phyloP scores from a whole-genome alignment of 208 protist species.

The Porcisia deanei region DNA sequence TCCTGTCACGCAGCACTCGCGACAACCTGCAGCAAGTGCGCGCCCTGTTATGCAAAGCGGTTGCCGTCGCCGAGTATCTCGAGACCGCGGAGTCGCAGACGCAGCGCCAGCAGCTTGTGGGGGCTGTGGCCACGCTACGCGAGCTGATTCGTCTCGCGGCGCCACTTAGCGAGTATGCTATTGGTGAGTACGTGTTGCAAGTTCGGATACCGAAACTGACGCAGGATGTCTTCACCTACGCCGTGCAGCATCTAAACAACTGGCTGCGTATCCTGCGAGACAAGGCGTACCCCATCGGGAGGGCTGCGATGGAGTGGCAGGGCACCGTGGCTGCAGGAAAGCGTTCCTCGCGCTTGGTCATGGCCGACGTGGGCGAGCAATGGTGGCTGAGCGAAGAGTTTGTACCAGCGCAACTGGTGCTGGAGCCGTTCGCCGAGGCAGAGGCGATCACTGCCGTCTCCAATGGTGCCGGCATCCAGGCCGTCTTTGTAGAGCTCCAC shows the following conservation, averaged over 20 bases:
- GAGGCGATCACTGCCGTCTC: slow-evolving; percentile 54
- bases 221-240: slow-evolving; percentile 62
- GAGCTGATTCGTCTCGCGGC: slow-evolving; percentile 71
- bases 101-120: slow-evolving; percentile 71
- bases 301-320: slow-evolving; percentile 62
- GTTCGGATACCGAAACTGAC: slow-evolving; percentile 70
- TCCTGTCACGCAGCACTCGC: slow-evolving; percentile 61
- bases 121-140: slow-evolving; percentile 70
- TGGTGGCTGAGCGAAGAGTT: slow-evolving; percentile 77
- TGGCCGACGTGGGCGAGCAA: slow-evolving; percentile 45
- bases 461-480: slow-evolving; percentile 76
- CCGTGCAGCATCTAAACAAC: slow-evolving; percentile 78
- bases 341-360: slow-evolving; percentile 48
- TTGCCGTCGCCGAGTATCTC: slow-evolving; percentile 77
- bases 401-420: slow-evolving; percentile 41
- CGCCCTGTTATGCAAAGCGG: slow-evolving; percentile 45
- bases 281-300: slow-evolving; percentile 62
- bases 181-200: slow-evolving; percentile 88
- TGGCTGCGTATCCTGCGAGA: slow-evolving; percentile 83
- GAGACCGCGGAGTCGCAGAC: slow-evolving; percentile 81
- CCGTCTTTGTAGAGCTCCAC: slow-evolving; percentile 78
- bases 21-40: slow-evolving; percentile 66
- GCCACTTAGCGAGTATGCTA: slow-evolving; percentile 69
- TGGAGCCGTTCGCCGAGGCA: slow-evolving; percentile 57
- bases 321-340: slow-evolving; percentile 53